phyloP scores from a whole-genome alignment of 345 rosid genomes.

The Kernera saxatilis region DNA sequence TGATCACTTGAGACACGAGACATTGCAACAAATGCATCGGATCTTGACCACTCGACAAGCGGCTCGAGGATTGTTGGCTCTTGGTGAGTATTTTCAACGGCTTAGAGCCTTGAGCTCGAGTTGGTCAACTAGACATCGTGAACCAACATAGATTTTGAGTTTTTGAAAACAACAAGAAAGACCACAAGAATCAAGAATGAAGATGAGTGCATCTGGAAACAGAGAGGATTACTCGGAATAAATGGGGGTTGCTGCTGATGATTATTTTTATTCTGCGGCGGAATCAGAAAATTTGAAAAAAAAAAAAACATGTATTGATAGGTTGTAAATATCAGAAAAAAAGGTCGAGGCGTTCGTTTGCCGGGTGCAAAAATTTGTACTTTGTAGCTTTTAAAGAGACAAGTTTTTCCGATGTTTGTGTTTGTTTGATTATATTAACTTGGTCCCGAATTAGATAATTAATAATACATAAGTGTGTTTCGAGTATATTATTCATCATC shows the following conservation, averaged over 20 bases:
- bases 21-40: slow-evolving; percentile 72
- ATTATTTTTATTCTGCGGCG: slow-evolving; percentile 27
- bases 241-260: slow-evolving; percentile 24
- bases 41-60: slow-evolving; percentile 67
- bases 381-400: slow-evolving; percentile 16
- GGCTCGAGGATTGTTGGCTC: slow-evolving; percentile 71
- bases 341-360: background rate
- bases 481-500: background rate
- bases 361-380: slow-evolving; percentile 12
- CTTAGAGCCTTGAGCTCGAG: slow-evolving; percentile 61
- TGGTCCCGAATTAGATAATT: background rate
- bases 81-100: slow-evolving; percentile 82
- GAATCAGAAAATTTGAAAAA: slow-evolving; percentile 1
- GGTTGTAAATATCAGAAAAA: slow-evolving; percentile 28
- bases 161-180: background rate
- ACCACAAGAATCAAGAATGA: background rate
- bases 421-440: slow-evolving; percentile 24
- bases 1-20: slow-evolving; percentile 82
- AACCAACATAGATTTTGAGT: slow-evolving; percentile 40
- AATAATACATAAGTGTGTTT: background rate
- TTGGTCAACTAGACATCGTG: slow-evolving; percentile 58
- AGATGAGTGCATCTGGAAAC: slow-evolving; percentile 11
- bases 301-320: slow-evolving; percentile 14
- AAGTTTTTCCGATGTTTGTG: slow-evolving; percentile 25
- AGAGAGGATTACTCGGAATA: slow-evolving; percentile 4